phyloP scores from a whole-genome alignment of 345 rosid species.

The Heritiera fomes region DNA sequence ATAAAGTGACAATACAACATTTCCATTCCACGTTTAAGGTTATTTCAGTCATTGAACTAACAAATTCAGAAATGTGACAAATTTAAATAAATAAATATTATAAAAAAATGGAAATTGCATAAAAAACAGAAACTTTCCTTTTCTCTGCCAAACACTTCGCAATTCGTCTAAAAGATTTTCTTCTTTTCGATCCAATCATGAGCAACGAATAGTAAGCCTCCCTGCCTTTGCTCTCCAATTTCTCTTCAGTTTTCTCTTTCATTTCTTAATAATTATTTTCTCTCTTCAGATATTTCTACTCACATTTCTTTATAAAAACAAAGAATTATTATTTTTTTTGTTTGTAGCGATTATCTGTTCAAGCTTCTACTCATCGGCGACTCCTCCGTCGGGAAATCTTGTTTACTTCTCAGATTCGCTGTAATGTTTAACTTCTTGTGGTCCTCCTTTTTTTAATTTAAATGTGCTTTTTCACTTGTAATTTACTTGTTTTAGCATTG shows the following conservation, averaged over 20 bases:
- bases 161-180: background rate
- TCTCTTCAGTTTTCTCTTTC: background rate
- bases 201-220: conserved; percentile 56
- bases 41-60: background rate
- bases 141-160: background rate
- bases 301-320: background rate
- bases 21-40: background rate
- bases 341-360: conserved; percentile 66
- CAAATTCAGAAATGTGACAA: background rate
- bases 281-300: conserved; percentile 14
- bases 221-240: background rate
- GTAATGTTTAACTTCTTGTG: conserved; percentile 36
- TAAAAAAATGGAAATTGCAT: background rate
- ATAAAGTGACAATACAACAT: background rate
- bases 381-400: conserved; percentile 82
- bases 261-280: background rate
- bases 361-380: conserved; percentile 82
- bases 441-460: background rate
- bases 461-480: background rate
- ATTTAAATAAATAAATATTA: background rate
- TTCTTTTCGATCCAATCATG: conserved; percentile 35
- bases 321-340: background rate
- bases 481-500: background rate
- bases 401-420: conserved; percentile 78
- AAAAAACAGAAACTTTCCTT: conserved; percentile 16